A percentile compares a stretch with the other conserved stretches of the same genome.
These are phyloP conservation scores for Aspergillus tamarii DNA, from an alignment of 2,329 filamentous ascomycete genomes.

Conservation along the genomic window DNA sequence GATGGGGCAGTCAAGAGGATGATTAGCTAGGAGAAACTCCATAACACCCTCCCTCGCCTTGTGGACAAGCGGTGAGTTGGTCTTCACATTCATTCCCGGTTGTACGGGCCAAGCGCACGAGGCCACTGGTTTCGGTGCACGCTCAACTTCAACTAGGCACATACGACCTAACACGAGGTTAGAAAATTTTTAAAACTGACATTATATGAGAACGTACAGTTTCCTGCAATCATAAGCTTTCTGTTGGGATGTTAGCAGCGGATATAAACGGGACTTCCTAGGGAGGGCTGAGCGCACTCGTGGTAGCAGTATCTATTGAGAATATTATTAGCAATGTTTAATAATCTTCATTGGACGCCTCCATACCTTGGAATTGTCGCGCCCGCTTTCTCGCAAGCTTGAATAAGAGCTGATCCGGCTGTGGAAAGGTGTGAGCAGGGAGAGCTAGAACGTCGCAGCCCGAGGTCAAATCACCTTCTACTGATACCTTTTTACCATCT, in stretches of 20 bases:
- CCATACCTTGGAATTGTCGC: slow-evolving; percentile 79
- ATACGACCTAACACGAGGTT: slow-evolving; percentile 65
- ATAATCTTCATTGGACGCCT: background rate
- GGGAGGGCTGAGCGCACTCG: slow-evolving; percentile 66
- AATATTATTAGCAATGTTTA: slow-evolving; percentile 36
- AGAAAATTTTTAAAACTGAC: slow-evolving; percentile 5
- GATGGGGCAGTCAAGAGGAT: slow-evolving; percentile 93
- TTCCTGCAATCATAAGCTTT: slow-evolving; percentile 98
- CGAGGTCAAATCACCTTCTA: slow-evolving; percentile 72
- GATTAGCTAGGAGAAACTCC: slow-evolving; percentile 97
- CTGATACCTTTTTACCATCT: slow-evolving; percentile 98
- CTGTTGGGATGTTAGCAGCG: slow-evolving; percentile 51
- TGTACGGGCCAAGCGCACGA: slow-evolving; percentile 99
- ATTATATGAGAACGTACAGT: slow-evolving; percentile 60
- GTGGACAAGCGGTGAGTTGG: slow-evolving; percentile 91
- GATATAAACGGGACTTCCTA: slow-evolving; percentile 16
- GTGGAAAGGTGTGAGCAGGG: slow-evolving; percentile 34
- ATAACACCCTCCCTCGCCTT: slow-evolving; percentile 98
- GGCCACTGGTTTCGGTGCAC: slow-evolving; percentile 92
- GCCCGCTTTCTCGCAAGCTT: slow-evolving; percentile 98
- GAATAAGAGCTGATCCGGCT: slow-evolving; percentile 96
- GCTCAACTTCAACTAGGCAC: slow-evolving; percentile 98
- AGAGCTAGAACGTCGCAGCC: slow-evolving; percentile 11
- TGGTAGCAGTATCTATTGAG: slow-evolving; percentile 88
- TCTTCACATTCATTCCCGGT: slow-evolving; percentile 99